Percentiles rank a stretch among this genome's conserved stretches.
Evolutionary conservation across 2,329 filamentous ascomycete genomes (phyloP).

Genomic region (Aureobasidium sp.): DNA sequence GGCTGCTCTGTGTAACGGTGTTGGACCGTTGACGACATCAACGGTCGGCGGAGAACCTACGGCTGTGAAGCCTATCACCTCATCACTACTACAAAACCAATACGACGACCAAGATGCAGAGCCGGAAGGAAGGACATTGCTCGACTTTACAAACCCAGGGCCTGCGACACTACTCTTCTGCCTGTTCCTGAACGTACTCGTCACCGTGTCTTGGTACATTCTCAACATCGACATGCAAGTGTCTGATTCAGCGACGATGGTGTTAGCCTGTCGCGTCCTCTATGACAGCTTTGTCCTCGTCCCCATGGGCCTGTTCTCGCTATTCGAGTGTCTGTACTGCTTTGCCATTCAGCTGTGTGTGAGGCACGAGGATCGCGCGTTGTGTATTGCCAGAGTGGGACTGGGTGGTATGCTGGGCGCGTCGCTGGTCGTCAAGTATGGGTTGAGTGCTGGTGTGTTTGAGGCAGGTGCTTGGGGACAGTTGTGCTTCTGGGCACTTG

Average conservation of each 20-base stretch:
- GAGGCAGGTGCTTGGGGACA: not conserved
- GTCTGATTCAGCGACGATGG: not conserved
- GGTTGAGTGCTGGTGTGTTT: not conserved
- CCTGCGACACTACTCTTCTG: not conserved
- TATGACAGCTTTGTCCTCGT: not conserved
- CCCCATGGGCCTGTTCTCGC: not conserved
- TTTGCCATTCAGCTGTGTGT: not conserved
- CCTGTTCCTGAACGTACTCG: not conserved
- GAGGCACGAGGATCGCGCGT: not conserved
- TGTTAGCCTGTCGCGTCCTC: not conserved
- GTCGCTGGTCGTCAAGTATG: not conserved
- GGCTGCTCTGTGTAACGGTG: conserved; percentile 3
- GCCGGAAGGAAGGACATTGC: not conserved
- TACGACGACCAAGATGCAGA: not conserved
- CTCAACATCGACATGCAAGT: not conserved
- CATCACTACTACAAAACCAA: not conserved
- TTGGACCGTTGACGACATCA: not conserved
- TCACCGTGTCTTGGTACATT: conserved; percentile 7
- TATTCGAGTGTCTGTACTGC: not conserved
- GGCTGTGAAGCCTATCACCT: not conserved
- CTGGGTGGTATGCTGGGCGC: not conserved
- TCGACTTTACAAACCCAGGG: not conserved
- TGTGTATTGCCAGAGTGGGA: conserved; percentile 4
- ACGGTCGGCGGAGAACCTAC: not conserved
- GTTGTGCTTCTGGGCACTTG: not conserved